Base-by-base conservation (phyloP, 2,329 filamentous ascomycete genomes). In the Curvularia lunata region DNA sequence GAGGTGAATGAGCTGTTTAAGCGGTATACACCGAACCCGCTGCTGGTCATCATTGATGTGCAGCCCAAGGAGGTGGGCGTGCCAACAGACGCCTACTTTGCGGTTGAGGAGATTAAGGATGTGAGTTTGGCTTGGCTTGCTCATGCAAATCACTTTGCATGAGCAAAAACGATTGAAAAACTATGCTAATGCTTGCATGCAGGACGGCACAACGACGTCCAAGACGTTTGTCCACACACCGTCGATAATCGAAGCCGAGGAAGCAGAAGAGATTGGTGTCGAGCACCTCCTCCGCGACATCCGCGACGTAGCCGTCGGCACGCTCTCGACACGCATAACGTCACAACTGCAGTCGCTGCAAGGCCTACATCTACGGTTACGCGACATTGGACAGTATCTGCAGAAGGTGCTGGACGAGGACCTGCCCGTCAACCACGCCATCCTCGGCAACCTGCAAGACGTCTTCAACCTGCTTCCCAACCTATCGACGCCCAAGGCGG, bases 1-100 rank as follows among this genome's bases (percentile, higher is more conserved):
- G 91, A 98, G 82, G 97, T 99, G 88, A 99, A 99, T 81, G 95
- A 99, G 82, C 87, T 99, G 58, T 98, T 99, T 87, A 99, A 99
- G 85, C 88, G 93, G 83, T 99, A 99, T 83, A 97, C 93, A 52
- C 92, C 95, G 19, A 96, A 98, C 75, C 95, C 95, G 49, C 83
- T 99, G 67, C 86, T 99, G 52, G 94, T 98, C 75, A 99, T 99
- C 79, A 93, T 99, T 69, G 95, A 99, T 76, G 95, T 99, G 62
- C 94, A 98, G 80, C 94, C 95, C 23, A 97, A 97, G 81, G 94
- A 98, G 80, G 91, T 96, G 19, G 95, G 95, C 61, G 95, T 99
- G 52, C 95, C 95, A 19, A 99, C 95, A 49, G 95, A 99, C 81
- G 95, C 95, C 47, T 99, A 99, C 83, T 99, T 99, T 82, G 95